Conservation (phyloP, 1,284 basidiomycete genomes). For the Violaceomyces palustris region DNA sequence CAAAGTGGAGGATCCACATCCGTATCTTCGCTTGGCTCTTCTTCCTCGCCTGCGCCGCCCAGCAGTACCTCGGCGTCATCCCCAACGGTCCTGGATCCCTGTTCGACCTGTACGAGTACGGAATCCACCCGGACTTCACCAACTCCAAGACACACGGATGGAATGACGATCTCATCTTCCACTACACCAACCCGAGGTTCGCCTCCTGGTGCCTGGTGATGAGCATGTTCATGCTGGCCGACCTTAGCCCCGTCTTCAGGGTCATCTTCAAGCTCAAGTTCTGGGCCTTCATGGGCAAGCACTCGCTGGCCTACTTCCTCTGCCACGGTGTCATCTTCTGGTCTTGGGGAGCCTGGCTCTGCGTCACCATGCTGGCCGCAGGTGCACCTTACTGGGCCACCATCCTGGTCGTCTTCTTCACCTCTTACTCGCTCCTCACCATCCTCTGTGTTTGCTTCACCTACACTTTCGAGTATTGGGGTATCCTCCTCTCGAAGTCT, state of each 20-base stretch:
- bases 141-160: conserved; percentile 16
- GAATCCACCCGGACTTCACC: conserved; percentile 31
- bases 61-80: conserved; percentile 29
- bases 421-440: conserved; percentile 26
- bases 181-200: conserved; percentile 28
- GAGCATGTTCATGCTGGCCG: conserved; percentile 38
- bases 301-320: conserved; percentile 40
- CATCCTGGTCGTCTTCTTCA: conserved; percentile 34
- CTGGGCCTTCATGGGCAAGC: conserved; percentile 37
- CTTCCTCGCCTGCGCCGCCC: conserved; percentile 28
- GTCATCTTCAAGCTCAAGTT: conserved; percentile 35
- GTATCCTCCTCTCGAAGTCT: conserved; percentile 34
- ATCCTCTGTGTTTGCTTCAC: conserved; percentile 36
- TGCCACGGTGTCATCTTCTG: conserved; percentile 44
- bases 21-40: conserved; percentile 39
- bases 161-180: conserved; percentile 7
- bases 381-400: conserved; percentile 41
- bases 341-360: conserved; percentile 41
- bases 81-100: conserved; percentile 7
- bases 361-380: conserved; percentile 20
- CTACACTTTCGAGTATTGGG: conserved; percentile 40
- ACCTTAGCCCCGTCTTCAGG: conserved; percentile 30
- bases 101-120: conserved; percentile 27
- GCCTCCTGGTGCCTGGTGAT: conserved; percentile 30
- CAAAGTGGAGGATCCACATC: no score